Evolutionary conservation across 768 basidiomycete species (phyloP), one percentile per base, ranked within the genome.

Genomic region (Boletus subcaerulescens): DNA sequence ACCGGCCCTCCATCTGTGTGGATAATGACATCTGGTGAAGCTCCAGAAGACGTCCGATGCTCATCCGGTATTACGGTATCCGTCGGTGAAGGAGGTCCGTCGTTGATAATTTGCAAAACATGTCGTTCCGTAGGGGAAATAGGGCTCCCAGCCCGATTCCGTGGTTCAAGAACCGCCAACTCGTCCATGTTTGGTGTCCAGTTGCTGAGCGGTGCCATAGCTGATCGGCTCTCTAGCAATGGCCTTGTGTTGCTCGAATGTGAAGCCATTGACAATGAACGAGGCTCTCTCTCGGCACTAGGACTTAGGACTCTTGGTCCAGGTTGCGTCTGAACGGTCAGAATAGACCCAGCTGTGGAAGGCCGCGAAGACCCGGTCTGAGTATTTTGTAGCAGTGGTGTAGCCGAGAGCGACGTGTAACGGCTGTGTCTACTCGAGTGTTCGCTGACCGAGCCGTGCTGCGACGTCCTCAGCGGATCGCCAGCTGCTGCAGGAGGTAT

Each of bases 291-390:
- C 53, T 38, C 56, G 4, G 44, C 36, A 24, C 47, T 49, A 18
- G 55, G 45, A 39, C 54, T 52, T 17, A 35, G 41, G 13, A 40
- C 52, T 50, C 59, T 54, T 15, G 53, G 44, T 44, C 53, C 50
- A 44, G 47, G 52, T 17, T 56, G 60, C 0, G 53, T 62, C 2
- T 66, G 71, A 38, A 68, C 58, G 17, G 75, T 75, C 46, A 71
- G 70, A 48, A 67, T 63, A 22, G 80, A 80, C 24, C 72, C 71
- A 15, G 73, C 70, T 0, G 77, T 77, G 5, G 80, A 79, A n/a
- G 76, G 77, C 36, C 77, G 69, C 4, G 80, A 69, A 13, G 61
- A 51, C 10, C 50, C 46, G 3, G 48, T 56, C 10, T n/a, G 57
- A 29, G 54, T 50, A 18, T 18, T 49, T 33, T 60, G 68, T 14